Evolutionary conservation across 139 green algal species (phyloP), one percentile per base, ranked within the genome.

Genomic region (Volvox africanus): DNA sequence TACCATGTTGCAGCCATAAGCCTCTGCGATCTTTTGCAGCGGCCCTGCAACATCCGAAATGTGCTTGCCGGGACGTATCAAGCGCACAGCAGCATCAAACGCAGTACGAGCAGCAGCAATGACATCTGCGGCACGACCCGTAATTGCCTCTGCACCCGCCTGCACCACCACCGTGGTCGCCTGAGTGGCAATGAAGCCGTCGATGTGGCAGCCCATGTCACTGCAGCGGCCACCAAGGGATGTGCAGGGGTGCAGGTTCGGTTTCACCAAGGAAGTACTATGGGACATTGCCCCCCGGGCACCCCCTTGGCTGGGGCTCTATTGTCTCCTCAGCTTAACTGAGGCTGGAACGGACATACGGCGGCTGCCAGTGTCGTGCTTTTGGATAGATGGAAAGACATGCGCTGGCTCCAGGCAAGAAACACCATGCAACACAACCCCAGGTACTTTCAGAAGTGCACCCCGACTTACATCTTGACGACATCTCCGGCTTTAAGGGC

Each of bases 171-270:
- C 92, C 9, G 98, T 98, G 68, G 97, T 94, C 3, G 97, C 98
- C 44, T 97, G 96, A 50, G 96, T 95, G 61, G 97, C 97, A 68
- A 99, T 98, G 94, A 98, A 99, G 71, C 98, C 98, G 88, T 99
- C 98, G 76, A 99, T 99, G 95, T 99, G 98, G 87, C 92, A 95
- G 26, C 97, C 98, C 67, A 99, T 87, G 91, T 99, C 98, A 71
- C 96, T 98, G 95, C 89, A 33, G 28, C 32, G 1, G 32, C 71
- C 44, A n/a, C 71, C 71, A 79, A 9, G 5, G 44, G 44, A 9
- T 55, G 44, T 55, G 44, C 44, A 55, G 44, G 44, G 9, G 44
- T 55, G 44, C 44, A 5, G 44, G 44, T 55, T 55, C 44, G 44
- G 44, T 9, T 55, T 9, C 44, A 55, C 44, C 44, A 55, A 9